phyloP scores from a whole-genome alignment of 306 rosid species.

The Purshia tridentata region DNA sequence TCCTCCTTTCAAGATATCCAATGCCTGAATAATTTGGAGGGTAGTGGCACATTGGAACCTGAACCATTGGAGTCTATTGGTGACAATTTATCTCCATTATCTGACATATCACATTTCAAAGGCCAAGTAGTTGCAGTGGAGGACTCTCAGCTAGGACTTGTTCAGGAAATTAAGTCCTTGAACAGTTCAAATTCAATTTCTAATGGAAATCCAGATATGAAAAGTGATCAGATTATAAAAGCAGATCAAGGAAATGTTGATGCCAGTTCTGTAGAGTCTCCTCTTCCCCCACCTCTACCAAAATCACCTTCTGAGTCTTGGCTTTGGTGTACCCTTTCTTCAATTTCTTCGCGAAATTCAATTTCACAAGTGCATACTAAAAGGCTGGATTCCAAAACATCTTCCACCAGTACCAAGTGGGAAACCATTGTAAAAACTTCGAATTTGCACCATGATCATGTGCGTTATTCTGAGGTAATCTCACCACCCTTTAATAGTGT shows the following conservation, averaged over 20 bases:
- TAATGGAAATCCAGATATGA: conserved; percentile 26
- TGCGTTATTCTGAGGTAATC: conserved; percentile 85
- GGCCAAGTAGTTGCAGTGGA: conserved; percentile 36
- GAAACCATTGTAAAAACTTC: conserved; percentile 91
- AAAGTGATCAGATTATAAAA: conserved; percentile 34
- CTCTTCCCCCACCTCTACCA: conserved; percentile 77
- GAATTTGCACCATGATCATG: conserved; percentile 63
- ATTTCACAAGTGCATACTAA: conserved; percentile 35
- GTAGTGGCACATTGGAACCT: conserved; percentile 30
- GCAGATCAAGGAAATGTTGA: conserved; percentile 29
- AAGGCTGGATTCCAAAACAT: conserved; percentile 39
- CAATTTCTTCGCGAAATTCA: conserved; percentile 45
- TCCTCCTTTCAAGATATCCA: conserved; percentile 39
- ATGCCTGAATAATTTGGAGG: conserved; percentile 37
- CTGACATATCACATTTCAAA: conserved; percentile 28
- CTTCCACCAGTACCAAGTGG: conserved; percentile 67
- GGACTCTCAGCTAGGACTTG: conserved; percentile 30
- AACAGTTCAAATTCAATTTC: conserved; percentile 27
- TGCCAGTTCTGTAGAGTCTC: conserved; percentile 35
- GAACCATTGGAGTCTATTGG: conserved; percentile 30
- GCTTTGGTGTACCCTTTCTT: conserved; percentile 85
- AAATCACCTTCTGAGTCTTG: conserved; percentile 95
- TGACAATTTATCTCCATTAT: conserved; percentile 29
- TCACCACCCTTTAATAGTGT: conserved; percentile 11
- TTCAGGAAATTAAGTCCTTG: conserved; percentile 28